These are phyloP conservation scores for Quercus rubra DNA, from an alignment of 306 rosid species.

Conservation along the genomic window DNA sequence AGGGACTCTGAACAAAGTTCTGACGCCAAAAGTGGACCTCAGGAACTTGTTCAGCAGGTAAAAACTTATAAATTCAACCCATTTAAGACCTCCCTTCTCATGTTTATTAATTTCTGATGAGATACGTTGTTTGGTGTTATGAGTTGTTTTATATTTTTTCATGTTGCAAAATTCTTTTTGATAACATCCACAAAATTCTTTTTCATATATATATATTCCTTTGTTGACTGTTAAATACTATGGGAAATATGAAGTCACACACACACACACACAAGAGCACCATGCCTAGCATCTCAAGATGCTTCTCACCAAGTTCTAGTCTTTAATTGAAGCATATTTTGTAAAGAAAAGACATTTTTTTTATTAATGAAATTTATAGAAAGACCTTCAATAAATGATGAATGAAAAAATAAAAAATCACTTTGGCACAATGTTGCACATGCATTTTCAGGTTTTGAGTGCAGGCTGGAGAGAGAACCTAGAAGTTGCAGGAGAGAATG, in stretches of 20 bases:
- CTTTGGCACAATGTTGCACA: background rate
- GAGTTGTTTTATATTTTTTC: background rate
- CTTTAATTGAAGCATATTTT: background rate
- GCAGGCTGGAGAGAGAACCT: slow-evolving; percentile 70
- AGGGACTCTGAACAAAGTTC: slow-evolving; percentile 62
- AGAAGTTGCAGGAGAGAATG: slow-evolving; percentile 92
- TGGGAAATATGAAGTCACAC: background rate
- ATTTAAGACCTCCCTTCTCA: background rate
- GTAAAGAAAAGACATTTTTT: background rate
- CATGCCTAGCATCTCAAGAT: background rate
- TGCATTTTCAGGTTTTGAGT: slow-evolving; percentile 51
- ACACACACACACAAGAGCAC: too few relatives aligned
- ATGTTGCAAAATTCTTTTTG: background rate
- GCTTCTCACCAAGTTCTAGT: background rate
- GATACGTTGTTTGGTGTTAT: background rate
- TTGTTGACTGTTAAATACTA: background rate
- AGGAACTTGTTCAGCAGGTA: slow-evolving; percentile 88
- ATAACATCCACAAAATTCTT: background rate
- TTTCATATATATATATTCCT: background rate
- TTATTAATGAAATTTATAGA: background rate
- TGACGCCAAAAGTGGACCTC: slow-evolving; percentile 57
- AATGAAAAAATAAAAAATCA: background rate
- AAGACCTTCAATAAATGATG: background rate
- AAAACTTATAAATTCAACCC: slow-evolving; percentile 6
- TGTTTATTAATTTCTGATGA: slow-evolving; percentile 1